A percentile compares a stretch with the other conserved stretches of the same genome.
Conservation (phyloP, 257 asterid genomes). For the Solanum chaucha region DNA sequence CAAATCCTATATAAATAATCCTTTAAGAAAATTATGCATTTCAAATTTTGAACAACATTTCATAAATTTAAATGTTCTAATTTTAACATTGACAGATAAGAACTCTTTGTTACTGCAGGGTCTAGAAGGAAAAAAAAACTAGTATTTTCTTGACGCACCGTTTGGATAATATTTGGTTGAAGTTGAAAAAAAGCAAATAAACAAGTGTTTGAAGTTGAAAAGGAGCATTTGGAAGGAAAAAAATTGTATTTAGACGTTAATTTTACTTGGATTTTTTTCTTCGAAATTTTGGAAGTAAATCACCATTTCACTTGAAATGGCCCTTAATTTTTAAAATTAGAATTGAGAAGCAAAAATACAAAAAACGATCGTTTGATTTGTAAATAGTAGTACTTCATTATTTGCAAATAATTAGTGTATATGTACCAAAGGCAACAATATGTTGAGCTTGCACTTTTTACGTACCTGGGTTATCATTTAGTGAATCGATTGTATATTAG, state of each 20-base stretch:
- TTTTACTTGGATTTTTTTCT: too few species aligned
- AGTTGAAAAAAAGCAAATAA: not conserved
- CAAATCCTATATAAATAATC: not conserved
- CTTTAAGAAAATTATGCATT: not conserved
- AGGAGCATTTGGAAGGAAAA: not conserved
- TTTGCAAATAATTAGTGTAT: not conserved
- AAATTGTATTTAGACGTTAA: not conserved
- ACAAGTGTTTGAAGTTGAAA: not conserved
- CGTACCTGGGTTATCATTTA: not conserved
- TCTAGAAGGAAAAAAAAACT: not conserved
- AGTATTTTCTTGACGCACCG: not conserved
- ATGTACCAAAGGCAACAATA: not conserved
- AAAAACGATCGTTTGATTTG: not conserved
- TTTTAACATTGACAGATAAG: too few species aligned
- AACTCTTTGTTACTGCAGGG: not conserved
- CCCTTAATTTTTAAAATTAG: not conserved
- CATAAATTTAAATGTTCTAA: not conserved
- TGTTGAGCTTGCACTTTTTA: not conserved
- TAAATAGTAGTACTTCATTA: not conserved
- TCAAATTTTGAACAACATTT: not conserved
- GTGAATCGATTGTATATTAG: not conserved
- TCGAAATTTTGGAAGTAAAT: not conserved
- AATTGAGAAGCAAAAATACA: not conserved
- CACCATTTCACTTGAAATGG: not conserved
- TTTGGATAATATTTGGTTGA: not conserved